Base-by-base conservation (phyloP, 1,284 basidiomycete species). In the Neolentinus lepideus region DNA sequence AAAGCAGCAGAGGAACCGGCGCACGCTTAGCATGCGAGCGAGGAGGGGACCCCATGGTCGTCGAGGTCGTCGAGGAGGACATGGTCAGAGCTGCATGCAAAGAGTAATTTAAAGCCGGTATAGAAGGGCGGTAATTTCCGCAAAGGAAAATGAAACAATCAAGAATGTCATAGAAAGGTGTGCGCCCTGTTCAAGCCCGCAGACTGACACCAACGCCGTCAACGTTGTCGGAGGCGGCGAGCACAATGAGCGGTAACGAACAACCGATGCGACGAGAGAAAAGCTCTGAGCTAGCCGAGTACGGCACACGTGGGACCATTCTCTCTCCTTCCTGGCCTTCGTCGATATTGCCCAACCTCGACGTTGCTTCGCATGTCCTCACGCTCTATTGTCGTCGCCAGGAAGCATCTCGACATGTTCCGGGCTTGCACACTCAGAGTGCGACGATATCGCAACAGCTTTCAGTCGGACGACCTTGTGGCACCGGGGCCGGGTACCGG, bases 1-100 rank as follows among this genome's bases (percentile, higher is more conserved):
- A 73, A 55, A 82, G 71, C 22, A 82, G 68, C 36, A 73, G 63
- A 0, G 74, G 71, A 51, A 76, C 73, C 45, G 62, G 56, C 60
- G 67, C 51, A 58, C 19, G 26, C 33, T 52, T 36, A 9, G 4
- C 6, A 14, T 10, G 9, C 29, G 27, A 16, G 33, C 29, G 51
- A 14, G 51, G 51, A 52, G 51, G 51, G 33, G 51, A 52, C 25
- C 33, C 29, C 51, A 29, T 52, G 6, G 51, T 52, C 6, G 33
- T 52, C 16, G 50, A 51, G 9, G 50, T 31, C 50, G 27, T 51
- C 19, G 38, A 43, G 38, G 38, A n/a, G 16, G 38, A n/a, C 38
- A 43, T 43, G 8, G 12, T 21, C 16, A 43, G 16, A 16, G 19
- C 19, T 3, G 6, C 19, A 16, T 4, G 38, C 38, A 16, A 16